Evolutionary conservation across 345 rosid species (phyloP), one percentile per base, ranked within the genome.

Genomic region (Rhodomyrtus tomentosa): DNA sequence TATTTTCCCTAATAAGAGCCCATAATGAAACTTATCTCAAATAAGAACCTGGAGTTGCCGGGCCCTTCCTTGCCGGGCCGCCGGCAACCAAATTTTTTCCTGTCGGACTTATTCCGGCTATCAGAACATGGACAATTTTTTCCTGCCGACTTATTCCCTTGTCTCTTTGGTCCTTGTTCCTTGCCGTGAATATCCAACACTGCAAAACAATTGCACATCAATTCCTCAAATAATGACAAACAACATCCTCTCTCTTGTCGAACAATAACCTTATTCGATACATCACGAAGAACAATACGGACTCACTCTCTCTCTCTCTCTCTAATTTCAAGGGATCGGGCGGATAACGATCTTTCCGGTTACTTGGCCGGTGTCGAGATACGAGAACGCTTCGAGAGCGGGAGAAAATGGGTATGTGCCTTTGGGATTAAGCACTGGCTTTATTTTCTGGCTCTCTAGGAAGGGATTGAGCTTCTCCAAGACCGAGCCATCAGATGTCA

Each of bases 401-500:
- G 80, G 87, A 20, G 94, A 85, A 86, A 95, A 95, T 5, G 95
- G 93, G 84, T 94, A 95, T 0, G 95, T 95, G 18, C 95, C 95
- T 87, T 91, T 94, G 5, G 96, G 98, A 85, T 96, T 98, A 50
- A 94, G 87, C 85, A 96, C 86, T 10, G 99, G 91, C 90, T 92
- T 94, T 87, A 95, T 91, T 84, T 93, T 93, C 58, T 94, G 94
- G 80, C 93, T 91, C 84, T 96, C 98, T 56, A 94, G 82, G 83
- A 91, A 95, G 20, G 95, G 93, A 24, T 95, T 93, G 6, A 96
- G 88, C 85, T 94, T 94, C 93, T 93, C 94, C 86, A 95, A 84
- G 56, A 91, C 91, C 1, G 85, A 93, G 22, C 98, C 96, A 21
- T 90, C 87, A 73, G 98, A 93, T 29, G 98, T 95, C 74, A 95